phyloP scores from a whole-genome alignment of 306 rosid species.

The Myrica gale region DNA sequence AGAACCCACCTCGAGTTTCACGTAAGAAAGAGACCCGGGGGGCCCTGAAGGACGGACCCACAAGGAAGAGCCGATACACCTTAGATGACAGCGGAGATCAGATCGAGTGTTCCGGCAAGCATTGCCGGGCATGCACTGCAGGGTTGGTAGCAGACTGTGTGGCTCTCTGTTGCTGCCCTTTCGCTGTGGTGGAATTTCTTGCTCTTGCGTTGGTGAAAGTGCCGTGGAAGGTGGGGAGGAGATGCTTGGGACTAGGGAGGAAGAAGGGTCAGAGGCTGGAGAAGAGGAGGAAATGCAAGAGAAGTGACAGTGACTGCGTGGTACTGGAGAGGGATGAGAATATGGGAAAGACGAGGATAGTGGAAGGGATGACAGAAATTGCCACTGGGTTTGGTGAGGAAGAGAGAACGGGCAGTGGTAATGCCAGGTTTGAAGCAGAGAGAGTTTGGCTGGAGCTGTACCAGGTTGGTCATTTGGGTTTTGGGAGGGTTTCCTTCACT shows the following conservation, averaged over 20 bases:
- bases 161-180: constrained; percentile 78
- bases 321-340: constrained; percentile 18
- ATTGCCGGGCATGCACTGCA: constrained; percentile 57
- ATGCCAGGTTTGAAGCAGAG: constrained; percentile 62
- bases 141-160: constrained; percentile 66
- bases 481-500: constrained; percentile 72
- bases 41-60: background rate
- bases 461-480: constrained; percentile 78
- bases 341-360: constrained; percentile 9
- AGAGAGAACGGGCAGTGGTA: constrained; percentile 30
- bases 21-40: constrained; percentile 21
- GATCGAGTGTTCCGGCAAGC: constrained; percentile 56
- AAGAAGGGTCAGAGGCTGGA: constrained; percentile 22
- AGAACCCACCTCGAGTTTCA: constrained; percentile 22
- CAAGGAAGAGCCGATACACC: constrained; percentile 14
- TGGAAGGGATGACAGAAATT: constrained; percentile 18
- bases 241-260: constrained; percentile 40
- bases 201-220: constrained; percentile 59
- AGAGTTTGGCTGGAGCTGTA: constrained; percentile 67
- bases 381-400: constrained; percentile 18
- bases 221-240: constrained; percentile 56
- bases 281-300: constrained; percentile 20
- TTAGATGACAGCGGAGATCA: constrained; percentile 40
- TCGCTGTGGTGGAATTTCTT: constrained; percentile 56
- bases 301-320: constrained; percentile 11